Percentiles rank a stretch among this genome's conserved stretches.
phyloP scores from a whole-genome alignment of 805 yeast species.

The Tanozyma kutaoensis region DNA sequence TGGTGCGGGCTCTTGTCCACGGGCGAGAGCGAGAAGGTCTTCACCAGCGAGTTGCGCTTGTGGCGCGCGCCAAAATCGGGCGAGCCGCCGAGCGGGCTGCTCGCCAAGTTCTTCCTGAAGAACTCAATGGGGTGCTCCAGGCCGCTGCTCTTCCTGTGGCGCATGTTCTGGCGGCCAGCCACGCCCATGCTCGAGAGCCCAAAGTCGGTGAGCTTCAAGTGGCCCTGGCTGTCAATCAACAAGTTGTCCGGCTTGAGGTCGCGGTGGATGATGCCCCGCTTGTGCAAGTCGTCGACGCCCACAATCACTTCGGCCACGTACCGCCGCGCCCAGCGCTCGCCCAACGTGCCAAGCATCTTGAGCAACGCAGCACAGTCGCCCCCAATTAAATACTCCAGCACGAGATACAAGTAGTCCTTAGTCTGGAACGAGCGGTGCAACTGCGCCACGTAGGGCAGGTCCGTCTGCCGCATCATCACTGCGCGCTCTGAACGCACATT shows the following conservation, averaged over 20 bases:
- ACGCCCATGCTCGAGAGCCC: conserved; percentile 88
- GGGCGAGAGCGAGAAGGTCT: conserved; percentile 32
- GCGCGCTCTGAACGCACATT: conserved; percentile 93
- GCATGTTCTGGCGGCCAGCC: conserved; percentile 57
- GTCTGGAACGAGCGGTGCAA: conserved; percentile 83
- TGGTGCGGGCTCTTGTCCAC: conserved; percentile 7
- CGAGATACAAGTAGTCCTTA: conserved; percentile 73
- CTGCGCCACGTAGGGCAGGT: conserved; percentile 86
- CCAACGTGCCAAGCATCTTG: conserved; percentile 69
- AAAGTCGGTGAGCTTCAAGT: conserved; percentile 86
- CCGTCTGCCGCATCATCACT: conserved; percentile 94
- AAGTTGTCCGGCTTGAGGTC: conserved; percentile 93
- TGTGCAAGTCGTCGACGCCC: conserved; percentile 83
- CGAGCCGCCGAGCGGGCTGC: conserved; percentile 3
- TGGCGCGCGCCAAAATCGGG: conserved; percentile 9
- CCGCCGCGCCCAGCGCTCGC: conserved; percentile 75
- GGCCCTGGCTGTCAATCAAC: conserved; percentile 77
- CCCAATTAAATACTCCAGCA: conserved; percentile 93
- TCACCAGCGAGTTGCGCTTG: conserved; percentile 26
- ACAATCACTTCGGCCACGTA: conserved; percentile 84
- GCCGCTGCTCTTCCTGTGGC: conserved; percentile 26
- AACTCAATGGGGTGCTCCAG: conserved; percentile 29
- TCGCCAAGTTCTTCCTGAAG: conserved; percentile 16
- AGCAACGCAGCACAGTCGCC: conserved; percentile 89
- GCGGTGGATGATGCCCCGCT: conserved; percentile 82